Percentiles rank a stretch among this genome's conserved stretches.
Evolutionary conservation across 495 filamentous ascomycete genomes (phyloP).

Genomic region (Hypoxylon rickii): DNA sequence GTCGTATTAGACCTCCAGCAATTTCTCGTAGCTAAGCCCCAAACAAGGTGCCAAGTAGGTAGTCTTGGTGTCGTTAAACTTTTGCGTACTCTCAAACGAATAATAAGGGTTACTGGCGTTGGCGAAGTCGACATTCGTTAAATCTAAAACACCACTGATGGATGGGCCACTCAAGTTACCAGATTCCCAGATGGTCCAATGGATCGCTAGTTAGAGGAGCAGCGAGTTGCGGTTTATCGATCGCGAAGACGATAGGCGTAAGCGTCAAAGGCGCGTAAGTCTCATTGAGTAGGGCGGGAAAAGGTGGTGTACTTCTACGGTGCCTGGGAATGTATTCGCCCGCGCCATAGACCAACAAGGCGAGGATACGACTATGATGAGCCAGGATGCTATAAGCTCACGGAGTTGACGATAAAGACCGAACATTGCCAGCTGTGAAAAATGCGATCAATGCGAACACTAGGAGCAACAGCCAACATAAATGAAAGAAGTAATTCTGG

Average conservation of each 20-base stretch:
- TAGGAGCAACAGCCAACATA: too few relatives aligned
- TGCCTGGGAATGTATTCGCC: conserved; percentile 7
- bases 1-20: conserved; percentile 22
- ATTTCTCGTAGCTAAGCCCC: conserved; percentile 24
- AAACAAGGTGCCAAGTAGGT: conserved; percentile 21
- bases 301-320: conserved; percentile 44
- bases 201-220: conserved; percentile 16
- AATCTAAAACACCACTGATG: neutral
- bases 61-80: conserved; percentile 14
- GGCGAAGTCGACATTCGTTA: conserved; percentile 19
- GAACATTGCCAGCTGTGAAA: neutral
- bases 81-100: conserved; percentile 1
- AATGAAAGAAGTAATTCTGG: neutral
- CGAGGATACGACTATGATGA: neutral
- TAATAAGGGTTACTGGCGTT: conserved; percentile 35
- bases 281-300: conserved; percentile 51
- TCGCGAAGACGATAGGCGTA: conserved; percentile 47
- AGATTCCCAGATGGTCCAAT: conserved; percentile 12
- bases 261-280: conserved; percentile 42
- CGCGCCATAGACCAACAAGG: neutral
- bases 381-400: neutral
- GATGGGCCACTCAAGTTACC: neutral
- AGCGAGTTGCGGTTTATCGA: conserved; percentile 40
- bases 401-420: neutral
- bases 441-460: neutral